Percentiles rank a stretch among this genome's conserved stretches.
phyloP scores from a whole-genome alignment of 805 yeast genomes.

The Zygosaccharomyces kombuchaensis region DNA sequence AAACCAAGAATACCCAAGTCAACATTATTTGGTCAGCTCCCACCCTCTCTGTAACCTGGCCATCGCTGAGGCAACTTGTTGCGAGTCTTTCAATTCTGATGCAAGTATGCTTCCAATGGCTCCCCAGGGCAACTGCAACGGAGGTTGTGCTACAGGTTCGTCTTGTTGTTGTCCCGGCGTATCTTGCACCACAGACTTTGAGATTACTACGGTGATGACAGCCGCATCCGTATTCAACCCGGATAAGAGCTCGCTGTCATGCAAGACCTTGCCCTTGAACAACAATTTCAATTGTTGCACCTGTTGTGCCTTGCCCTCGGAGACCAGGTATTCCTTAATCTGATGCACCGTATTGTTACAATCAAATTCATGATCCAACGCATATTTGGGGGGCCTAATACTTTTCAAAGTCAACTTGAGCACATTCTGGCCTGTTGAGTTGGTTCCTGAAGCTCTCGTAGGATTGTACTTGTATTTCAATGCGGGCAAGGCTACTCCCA shows the following conservation, averaged over 20 bases:
- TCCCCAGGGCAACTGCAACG: conserved; percentile 41
- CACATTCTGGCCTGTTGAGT: background rate
- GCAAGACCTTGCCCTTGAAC: conserved; percentile 58
- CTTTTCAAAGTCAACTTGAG: conserved; percentile 49
- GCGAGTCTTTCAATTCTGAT: conserved; percentile 31
- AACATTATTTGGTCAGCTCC: conserved; percentile 32
- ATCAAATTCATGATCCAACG: conserved; percentile 27
- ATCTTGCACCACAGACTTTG: conserved; percentile 19
- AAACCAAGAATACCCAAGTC: conserved; percentile 1
- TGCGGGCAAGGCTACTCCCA: conserved; percentile 48
- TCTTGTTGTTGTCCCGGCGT: conserved; percentile 2
- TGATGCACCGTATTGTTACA: conserved; percentile 32
- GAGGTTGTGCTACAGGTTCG: conserved; percentile 1
- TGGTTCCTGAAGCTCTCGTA: conserved; percentile 12
- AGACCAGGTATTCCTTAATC: conserved; percentile 31
- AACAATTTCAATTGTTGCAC: conserved; percentile 47
- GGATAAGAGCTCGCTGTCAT: conserved; percentile 44
- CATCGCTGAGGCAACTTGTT: conserved; percentile 29
- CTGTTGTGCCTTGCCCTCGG: conserved; percentile 31
- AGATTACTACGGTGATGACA: conserved; percentile 44
- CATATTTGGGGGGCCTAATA: conserved; percentile 68
- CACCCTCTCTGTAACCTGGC: conserved; percentile 40
- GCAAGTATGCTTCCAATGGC: conserved; percentile 38
- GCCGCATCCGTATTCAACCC: conserved; percentile 32
- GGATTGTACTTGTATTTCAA: conserved; percentile 39